These are phyloP conservation scores for Fusarium pseudonygamai DNA, from an alignment of 2,329 filamentous ascomycete species.

Conservation along the genomic window DNA sequence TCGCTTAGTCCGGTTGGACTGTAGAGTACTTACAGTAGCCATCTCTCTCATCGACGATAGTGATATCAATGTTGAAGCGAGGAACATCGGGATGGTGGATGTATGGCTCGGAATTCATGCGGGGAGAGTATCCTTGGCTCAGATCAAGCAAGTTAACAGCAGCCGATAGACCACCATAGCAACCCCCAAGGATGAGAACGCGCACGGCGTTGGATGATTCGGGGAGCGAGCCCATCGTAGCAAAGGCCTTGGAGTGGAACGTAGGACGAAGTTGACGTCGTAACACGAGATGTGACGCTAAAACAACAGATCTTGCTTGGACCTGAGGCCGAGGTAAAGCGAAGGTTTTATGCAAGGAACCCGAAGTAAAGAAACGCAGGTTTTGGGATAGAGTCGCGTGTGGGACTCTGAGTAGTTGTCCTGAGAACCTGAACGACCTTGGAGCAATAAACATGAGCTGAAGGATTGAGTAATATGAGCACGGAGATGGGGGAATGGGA, in stretches of 20 bases:
- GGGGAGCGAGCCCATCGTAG: conserved; percentile 47
- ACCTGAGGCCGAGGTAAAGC: conserved; percentile 8
- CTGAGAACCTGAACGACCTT: conserved; percentile 25
- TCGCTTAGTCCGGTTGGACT: neutral
- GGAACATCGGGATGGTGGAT: conserved; percentile 53
- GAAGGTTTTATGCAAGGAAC: conserved; percentile 4
- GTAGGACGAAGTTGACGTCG: conserved; percentile 10
- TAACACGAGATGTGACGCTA: neutral
- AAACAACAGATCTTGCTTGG: neutral
- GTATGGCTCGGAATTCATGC: conserved; percentile 52
- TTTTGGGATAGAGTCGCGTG: conserved; percentile 8
- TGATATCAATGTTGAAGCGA: conserved; percentile 71
- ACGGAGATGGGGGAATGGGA: neutral
- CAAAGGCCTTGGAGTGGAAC: conserved; percentile 14
- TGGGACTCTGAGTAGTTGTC: conserved; percentile 13
- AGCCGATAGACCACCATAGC: conserved; percentile 75
- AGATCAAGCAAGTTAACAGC: conserved; percentile 75
- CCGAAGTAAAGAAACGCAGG: conserved; percentile 7
- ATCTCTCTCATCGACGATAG: conserved; percentile 81
- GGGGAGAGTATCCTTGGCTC: conserved; percentile 64
- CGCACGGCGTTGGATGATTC: conserved; percentile 53
- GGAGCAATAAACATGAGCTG: conserved; percentile 36
- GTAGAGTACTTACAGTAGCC: conserved; percentile 73
- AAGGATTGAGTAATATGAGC: neutral
- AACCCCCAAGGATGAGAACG: conserved; percentile 75